phyloP scores from a whole-genome alignment of 495 filamentous ascomycete genomes.

The Collariella sp. region DNA sequence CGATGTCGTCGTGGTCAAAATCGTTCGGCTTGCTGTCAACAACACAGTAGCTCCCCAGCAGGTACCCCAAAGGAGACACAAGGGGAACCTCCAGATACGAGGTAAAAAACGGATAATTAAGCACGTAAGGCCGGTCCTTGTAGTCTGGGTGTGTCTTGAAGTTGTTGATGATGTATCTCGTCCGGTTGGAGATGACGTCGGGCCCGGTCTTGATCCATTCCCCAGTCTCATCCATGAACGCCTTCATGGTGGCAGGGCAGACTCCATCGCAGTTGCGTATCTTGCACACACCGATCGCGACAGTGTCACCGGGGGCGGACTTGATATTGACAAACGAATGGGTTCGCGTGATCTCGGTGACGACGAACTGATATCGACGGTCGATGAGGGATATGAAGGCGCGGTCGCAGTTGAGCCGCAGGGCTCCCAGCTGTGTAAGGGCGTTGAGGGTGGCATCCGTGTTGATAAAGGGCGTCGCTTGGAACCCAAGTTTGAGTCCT shows the following conservation, averaged over 20 bases:
- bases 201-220: slow-evolving; percentile 18
- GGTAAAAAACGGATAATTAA: slow-evolving; percentile 16
- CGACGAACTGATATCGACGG: slow-evolving; percentile 28
- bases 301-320: slow-evolving; percentile 12
- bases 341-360: slow-evolving; percentile 30
- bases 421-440: slow-evolving; percentile 36
- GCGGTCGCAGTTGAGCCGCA: slow-evolving; percentile 31
- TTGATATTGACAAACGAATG: slow-evolving; percentile 13
- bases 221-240: slow-evolving; percentile 22
- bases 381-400: slow-evolving; percentile 36
- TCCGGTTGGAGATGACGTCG: slow-evolving; percentile 20
- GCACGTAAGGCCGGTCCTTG: slow-evolving; percentile 24
- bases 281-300: slow-evolving; percentile 25
- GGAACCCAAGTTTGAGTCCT: slow-evolving; percentile 1
- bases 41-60: slow-evolving; percentile 31
- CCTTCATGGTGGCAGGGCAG: slow-evolving; percentile 36
- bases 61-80: slow-evolving; percentile 18
- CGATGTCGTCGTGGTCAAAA: slow-evolving; percentile 23
- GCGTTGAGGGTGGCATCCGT: slow-evolving; percentile 37
- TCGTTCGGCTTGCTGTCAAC: slow-evolving; percentile 26
- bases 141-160: slow-evolving; percentile 30
- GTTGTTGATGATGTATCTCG: slow-evolving; percentile 27
- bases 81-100: slow-evolving; percentile 31
- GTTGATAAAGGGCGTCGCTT: slow-evolving; percentile 6
- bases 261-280: slow-evolving; percentile 21